Percentiles rank a stretch among this genome's conserved stretches.
Conservation (phyloP, 148 eudicot genomes). For the Vaccinium corymbosum region DNA sequence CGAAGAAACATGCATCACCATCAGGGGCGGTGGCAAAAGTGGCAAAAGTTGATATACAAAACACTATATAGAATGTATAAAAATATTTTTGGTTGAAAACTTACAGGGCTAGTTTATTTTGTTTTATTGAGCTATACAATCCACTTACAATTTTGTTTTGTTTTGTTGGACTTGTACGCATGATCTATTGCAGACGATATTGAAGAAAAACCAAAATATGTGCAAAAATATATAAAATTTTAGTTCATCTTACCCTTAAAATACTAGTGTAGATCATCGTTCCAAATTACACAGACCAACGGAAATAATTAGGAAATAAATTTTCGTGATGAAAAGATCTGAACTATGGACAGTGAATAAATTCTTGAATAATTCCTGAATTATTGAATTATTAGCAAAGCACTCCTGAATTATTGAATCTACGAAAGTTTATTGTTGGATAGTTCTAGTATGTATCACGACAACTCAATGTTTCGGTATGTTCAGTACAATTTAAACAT, state of each 20-base stretch:
- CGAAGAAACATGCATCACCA: neutral
- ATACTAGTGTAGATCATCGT: neutral
- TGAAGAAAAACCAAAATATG: too few relatives aligned
- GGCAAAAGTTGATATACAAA: too few relatives aligned
- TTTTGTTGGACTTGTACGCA: too few relatives aligned
- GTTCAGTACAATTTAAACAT: neutral
- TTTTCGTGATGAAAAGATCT: neutral
- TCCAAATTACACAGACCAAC: neutral
- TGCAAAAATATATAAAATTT: too few relatives aligned
- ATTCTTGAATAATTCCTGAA: neutral
- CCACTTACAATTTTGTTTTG: too few relatives aligned
- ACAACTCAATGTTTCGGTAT: neutral
- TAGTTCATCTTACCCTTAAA: too few relatives aligned
- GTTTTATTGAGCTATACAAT: too few relatives aligned
- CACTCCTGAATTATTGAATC: neutral
- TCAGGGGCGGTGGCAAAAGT: neutral
- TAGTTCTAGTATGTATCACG: neutral
- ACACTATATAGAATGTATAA: too few relatives aligned
- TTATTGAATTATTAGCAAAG: neutral
- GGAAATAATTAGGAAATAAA: neutral
- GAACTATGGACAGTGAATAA: neutral
- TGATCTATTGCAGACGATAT: too few relatives aligned
- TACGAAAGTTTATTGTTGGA: neutral
- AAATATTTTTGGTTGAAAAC: too few relatives aligned
- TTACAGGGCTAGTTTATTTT: too few relatives aligned